Evolutionary conservation across 1,284 basidiomycete genomes (phyloP), one percentile per base, ranked within the genome.

Genomic region (Malassezia slooffiae): DNA sequence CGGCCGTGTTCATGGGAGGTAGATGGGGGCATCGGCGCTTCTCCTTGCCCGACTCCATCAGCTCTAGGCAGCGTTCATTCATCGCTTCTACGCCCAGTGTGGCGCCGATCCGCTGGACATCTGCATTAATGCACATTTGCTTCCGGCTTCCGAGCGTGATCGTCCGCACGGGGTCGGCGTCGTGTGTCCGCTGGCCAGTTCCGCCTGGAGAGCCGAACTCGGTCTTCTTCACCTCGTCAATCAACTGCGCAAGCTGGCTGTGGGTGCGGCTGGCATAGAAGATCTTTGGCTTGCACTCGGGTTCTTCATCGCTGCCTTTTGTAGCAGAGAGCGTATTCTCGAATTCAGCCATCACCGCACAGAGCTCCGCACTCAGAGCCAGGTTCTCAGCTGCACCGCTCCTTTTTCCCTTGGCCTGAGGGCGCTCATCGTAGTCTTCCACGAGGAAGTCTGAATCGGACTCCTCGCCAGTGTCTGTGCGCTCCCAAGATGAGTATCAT

Each of bases 191-290:
- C 70, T 72, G 22, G n/a, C n/a, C n/a, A n/a, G n/a, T n/a, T n/a
- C n/a, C n/a, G n/a, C n/a, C n/a, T n/a, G n/a, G n/a, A n/a, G n/a
- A n/a, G 45, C 63, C 37, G 65, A 78, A 74, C 8, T 74, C 75
- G 3, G 86, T 79, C 61, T 82, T 85, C 28, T 75, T 76, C 7
- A 96, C 74, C 70, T 97, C 93, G 4, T 82, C 79, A 10, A 91
- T 76, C 11, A 96, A 78, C 67, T 97, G 91, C 1, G 86, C 77
- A 3, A 97, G 78, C 64, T 97, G 91, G 2, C 86, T 88, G 70
- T 97, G 91, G 0, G 91, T 97, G 22, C 93, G 77, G 0, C 90
- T 95, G 0, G 88, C 84, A 67, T 90, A 95, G 67, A 82, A 90
- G 43, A 97, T 81, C 22, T 67, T 55, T 16, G 64, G 67, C 13